Base-by-base conservation (phyloP, 371 early-diverging fungal genomes). In the Smittium culicis region DNA sequence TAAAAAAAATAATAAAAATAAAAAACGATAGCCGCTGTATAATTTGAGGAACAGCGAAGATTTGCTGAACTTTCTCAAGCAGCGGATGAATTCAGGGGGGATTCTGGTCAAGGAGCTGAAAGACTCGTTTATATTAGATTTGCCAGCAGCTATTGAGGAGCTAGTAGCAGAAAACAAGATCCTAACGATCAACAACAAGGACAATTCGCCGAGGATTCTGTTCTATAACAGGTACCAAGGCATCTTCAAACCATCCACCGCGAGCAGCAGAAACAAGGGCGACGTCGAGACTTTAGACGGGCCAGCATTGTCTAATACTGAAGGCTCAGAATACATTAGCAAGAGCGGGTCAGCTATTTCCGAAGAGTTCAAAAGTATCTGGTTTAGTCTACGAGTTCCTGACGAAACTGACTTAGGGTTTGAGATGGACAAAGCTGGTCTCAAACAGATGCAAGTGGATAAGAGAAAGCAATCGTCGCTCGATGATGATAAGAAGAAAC, bases 51-150 rank as follows among this genome's bases (percentile, higher is more conserved):
- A 81, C 64, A 85, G 85, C 59, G 89, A 88, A 24, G 90, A 90
- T 62, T 72, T 93, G 29, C 67, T 91, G 24, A 73, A 76, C 5
- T 71, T 89, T 16, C 75, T 93, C 63, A 78, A 85, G 30, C 71
- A 77, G 33, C 79, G 81, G 33, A 79, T 74, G 54, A 78, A 81
- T 56, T 78, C 82, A 54, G 88, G 86, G 11, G 93, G 91, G 1
- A 83, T 88, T 77, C 89, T 89, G 35, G 83, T 85, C 61, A 88
- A 86, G 70, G 88, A 86, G 55, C 79, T 93, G 45, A 83, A 84
- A 55, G 93, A 91, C 66, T 90, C 90, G 1, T 88, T 88, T 70
- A 77, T 88, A 24, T 45, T 45, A 20, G 87, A 87, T 56, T 73
- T 89, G 28, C 67, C 78, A 25, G 83, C 83, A 54, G 84, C 86